Percentiles rank a stretch among this genome's conserved stretches.
phyloP scores from a whole-genome alignment of 352 stramenopile species.

The Thraustochytrium striatum region DNA sequence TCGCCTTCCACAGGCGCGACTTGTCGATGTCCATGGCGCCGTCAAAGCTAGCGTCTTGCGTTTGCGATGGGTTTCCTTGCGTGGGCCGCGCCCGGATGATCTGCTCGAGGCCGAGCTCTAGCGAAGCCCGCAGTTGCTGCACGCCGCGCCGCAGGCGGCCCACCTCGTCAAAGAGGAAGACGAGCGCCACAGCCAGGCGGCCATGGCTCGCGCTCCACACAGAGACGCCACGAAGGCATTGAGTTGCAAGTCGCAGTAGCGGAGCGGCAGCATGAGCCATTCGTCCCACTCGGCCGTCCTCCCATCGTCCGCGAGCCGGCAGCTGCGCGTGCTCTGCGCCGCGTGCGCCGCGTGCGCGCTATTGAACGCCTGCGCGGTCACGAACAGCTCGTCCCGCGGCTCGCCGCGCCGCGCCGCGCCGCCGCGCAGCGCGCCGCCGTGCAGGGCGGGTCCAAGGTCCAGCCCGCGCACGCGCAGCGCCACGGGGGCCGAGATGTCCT shows the following conservation, averaged over 20 bases:
- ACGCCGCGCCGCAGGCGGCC: slow-evolving; percentile 74
- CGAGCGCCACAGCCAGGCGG: slow-evolving; percentile 71
- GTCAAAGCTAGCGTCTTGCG: background rate
- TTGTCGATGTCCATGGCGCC: slow-evolving; percentile 56
- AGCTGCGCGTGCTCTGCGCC: slow-evolving; percentile 58
- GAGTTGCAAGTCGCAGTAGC: slow-evolving; percentile 74
- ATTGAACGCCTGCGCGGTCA: slow-evolving; percentile 77
- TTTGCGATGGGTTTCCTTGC: slow-evolving; percentile 25
- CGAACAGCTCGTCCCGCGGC: slow-evolving; percentile 63
- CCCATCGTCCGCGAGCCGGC: background rate
- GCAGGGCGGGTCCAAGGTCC: too few species aligned
- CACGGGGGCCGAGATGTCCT: background rate
- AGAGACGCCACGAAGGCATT: slow-evolving; percentile 73
- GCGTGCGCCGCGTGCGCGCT: slow-evolving; percentile 71
- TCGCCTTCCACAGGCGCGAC: slow-evolving; percentile 75
- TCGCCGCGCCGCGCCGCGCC: background rate
- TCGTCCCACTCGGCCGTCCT: slow-evolving; percentile 67
- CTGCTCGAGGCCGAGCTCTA: slow-evolving; percentile 49
- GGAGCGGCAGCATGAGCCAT: slow-evolving; percentile 75
- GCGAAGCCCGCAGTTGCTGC: slow-evolving; percentile 76
- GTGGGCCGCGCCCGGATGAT: slow-evolving; percentile 24
- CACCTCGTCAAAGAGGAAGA: slow-evolving; percentile 77
- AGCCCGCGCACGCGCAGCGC: background rate
- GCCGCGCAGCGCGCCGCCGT: too few species aligned
- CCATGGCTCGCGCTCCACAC: slow-evolving; percentile 75